Base-by-base conservation (phyloP, 345 rosid species). In the Eucalyptus pauciflora region DNA sequence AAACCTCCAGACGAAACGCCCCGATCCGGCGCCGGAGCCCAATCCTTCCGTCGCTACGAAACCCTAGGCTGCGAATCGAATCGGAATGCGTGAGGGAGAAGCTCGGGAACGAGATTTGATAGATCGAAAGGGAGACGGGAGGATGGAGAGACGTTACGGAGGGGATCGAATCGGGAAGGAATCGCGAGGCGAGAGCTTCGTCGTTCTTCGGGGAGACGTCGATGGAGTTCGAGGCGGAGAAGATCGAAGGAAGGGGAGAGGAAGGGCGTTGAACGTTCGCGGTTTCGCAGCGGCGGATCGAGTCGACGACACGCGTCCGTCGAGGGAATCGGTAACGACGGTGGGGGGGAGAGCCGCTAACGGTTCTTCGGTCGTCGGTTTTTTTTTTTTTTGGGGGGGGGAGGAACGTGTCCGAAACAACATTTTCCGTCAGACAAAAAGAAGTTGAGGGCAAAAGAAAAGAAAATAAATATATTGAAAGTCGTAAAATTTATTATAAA, bases 381-480 rank as follows among this genome's bases (percentile, higher is more conserved):
- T 71, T 71, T 5, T 50, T 49, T 49, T 50, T 50, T 50, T 12
- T 50, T 50, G 22, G 16, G 33, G 33, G 33, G 37, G 58, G 27
- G 8, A 10, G 25, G 45, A 4, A 3, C 0, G 80, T 69, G 22
- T 69, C 45, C 15, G 83, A 20, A 37, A 37, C 12, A 11, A n/a
- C 7, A 41, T 76, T 31, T 71, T 71, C 46, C 3, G 20, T 2
- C 6, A 3, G 7, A 37, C 24, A 3, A 71, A 33, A 69, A 33
- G 16, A 6, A 33, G 46, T 37, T 20, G 45, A 37, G 43, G 13
- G 13, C 45, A 18, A 71, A 27, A 13, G 62, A 6, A 60, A 60
- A 20, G 2, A 18, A 37, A 5, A 6, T 60, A 60, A 24, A 2
- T 60, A 60, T 2, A 27, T 60, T 8, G 0, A 2, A 4, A 4